Evolutionary conservation across 495 filamentous ascomycete genomes (phyloP).

Genomic region (Neurospora tetraspora): DNA sequence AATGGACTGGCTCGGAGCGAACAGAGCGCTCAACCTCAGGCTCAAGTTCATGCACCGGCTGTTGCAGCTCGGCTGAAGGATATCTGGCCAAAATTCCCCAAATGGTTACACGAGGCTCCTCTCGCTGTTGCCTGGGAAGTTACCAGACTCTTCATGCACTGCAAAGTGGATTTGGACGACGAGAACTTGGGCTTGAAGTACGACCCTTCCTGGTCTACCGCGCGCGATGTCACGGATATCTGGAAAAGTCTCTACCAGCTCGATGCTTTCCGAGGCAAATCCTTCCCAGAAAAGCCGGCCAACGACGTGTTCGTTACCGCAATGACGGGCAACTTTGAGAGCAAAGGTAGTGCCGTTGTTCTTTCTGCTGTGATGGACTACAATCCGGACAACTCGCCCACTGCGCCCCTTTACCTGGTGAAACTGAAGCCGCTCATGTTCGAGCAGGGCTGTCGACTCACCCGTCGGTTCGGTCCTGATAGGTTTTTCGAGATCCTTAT

Average conservation of each 20-base stretch:
- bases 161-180: conserved; percentile 25
- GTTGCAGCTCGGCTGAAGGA: conserved; percentile 10
- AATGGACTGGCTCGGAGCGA: neutral
- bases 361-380: conserved; percentile 25
- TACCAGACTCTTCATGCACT: conserved; percentile 32
- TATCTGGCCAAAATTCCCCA: conserved; percentile 28
- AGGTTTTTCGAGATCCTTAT: conserved; percentile 36
- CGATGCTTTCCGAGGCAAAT: conserved; percentile 26
- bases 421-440: conserved; percentile 29
- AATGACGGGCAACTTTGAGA: conserved; percentile 24
- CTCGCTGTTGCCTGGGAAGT: conserved; percentile 38
- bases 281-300: conserved; percentile 28
- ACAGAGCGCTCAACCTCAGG: neutral
- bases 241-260: conserved; percentile 25
- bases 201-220: conserved; percentile 25
- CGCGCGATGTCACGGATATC: conserved; percentile 15
- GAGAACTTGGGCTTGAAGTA: conserved; percentile 17
- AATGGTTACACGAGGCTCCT: conserved; percentile 26
- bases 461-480: conserved; percentile 37
- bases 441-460: conserved; percentile 32
- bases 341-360: conserved; percentile 22
- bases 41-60: neutral
- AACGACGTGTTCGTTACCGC: conserved; percentile 27
- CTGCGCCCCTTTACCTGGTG: conserved; percentile 27
- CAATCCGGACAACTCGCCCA: conserved; percentile 13